Evolutionary conservation across 1,139 yeast genomes (phyloP).

Genomic region (Scheffersomyces quercinus): DNA sequence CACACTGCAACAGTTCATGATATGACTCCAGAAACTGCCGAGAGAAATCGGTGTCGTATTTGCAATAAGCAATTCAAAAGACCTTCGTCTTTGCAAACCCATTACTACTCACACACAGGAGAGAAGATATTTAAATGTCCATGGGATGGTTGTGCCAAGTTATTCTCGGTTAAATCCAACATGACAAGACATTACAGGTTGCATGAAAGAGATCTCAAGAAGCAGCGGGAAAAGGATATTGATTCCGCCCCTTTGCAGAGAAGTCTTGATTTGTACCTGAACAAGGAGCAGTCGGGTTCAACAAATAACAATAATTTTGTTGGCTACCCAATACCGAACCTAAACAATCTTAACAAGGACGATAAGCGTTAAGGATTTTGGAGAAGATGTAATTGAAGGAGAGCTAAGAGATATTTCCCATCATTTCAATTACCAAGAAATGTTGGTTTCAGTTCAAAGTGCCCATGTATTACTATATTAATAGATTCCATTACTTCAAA

Average conservation of each 20-base stretch:
- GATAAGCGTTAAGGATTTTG: too few species aligned
- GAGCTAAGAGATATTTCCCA: too few species aligned
- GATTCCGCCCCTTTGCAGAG: background rate
- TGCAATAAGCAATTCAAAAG: slow-evolving; percentile 79
- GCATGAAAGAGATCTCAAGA: slow-evolving; percentile 45
- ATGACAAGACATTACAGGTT: slow-evolving; percentile 75
- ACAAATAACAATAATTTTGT: too few species aligned
- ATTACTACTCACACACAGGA: slow-evolving; percentile 83
- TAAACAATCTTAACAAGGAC: too few species aligned
- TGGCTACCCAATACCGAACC: too few species aligned
- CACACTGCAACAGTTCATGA: slow-evolving; percentile 22
- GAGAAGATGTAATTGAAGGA: too few species aligned
- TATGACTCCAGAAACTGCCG: slow-evolving; percentile 37
- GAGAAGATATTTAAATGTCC: slow-evolving; percentile 76
- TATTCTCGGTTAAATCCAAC: slow-evolving; percentile 78
- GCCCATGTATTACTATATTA: too few species aligned
- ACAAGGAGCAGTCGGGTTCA: too few species aligned
- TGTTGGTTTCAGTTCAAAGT: too few species aligned
- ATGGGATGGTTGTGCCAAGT: slow-evolving; percentile 64
- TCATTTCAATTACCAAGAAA: too few species aligned
- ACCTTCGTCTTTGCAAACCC: slow-evolving; percentile 80
- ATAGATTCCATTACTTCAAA: too few species aligned
- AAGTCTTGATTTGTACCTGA: background rate
- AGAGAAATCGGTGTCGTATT: slow-evolving; percentile 54
- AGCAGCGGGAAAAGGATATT: slow-evolving; percentile 2